Conservation (phyloP, 2,329 filamentous ascomycete species). For the Alternaria tenuissima region DNA sequence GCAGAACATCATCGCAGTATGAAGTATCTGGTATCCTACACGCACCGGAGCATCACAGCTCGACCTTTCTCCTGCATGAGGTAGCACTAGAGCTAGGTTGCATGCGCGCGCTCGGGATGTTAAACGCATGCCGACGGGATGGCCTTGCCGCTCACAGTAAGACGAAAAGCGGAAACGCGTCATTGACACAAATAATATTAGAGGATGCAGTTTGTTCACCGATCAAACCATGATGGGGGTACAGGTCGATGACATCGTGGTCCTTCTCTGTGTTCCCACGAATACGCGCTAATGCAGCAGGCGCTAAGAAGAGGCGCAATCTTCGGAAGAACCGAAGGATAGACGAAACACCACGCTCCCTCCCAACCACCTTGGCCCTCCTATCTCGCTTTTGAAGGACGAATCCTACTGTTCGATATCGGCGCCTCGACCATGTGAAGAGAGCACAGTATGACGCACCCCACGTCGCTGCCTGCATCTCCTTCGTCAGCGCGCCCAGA, state of each 20-base stretch:
- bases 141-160: neutral
- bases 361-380: neutral
- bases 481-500: neutral
- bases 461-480: neutral
- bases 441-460: conserved; percentile 3
- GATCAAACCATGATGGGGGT: neutral
- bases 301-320: conserved; percentile 1
- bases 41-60: neutral
- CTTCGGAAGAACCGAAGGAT: neutral
- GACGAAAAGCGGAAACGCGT: neutral
- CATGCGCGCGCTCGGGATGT: neutral
- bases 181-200: neutral
- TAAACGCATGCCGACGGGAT: neutral
- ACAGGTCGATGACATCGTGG: neutral
- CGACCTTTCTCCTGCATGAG: neutral
- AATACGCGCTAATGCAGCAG: neutral
- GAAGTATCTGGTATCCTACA: neutral
- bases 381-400: neutral
- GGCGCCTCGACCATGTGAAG: neutral
- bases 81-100: neutral
- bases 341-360: neutral
- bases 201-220: neutral
- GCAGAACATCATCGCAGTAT: neutral
- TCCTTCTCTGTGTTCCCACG: neutral
- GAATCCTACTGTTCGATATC: neutral